Base-by-base conservation (phyloP, 129 eudicot species). In the Artemisia annua region DNA sequence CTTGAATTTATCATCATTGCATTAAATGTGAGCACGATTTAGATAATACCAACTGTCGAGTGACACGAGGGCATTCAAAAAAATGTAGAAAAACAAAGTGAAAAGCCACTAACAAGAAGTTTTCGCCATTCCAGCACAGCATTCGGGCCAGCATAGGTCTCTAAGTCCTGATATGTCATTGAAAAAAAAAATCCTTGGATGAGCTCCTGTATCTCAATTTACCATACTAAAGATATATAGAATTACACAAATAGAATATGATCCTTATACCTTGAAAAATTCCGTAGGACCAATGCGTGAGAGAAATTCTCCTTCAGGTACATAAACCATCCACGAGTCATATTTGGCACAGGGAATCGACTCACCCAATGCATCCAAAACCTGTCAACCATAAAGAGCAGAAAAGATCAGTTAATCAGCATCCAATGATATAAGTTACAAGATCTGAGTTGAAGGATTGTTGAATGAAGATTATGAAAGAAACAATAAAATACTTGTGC, bases 211-310 rank as follows among this genome's bases (percentile, higher is more conserved):
- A 26, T 48, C 32, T 58, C 60, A 44, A 11, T 61, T 48, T 57
- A 58, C 22, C 30, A 11, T 8, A 5, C 48, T 46, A 14, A 14
- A 20, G 24, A 32, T 44, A 8, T 54, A 44, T 13, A 60, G 22
- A 70, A 64, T 48, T 46, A 32, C 16, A 54, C 46, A 66, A 75
- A 20, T 14, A 68, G 15, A 67, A 26, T 4, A 51, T 1, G 14
- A 66, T 39, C n/a, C 28, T 32, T 50, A 35, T 61, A 92, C 98
- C 96, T 92, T 92, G 67, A 76, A 89, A 77, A 92, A 93, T 56
- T 93, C 98, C 1, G 96, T 87, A 64, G 98, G 98, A 48, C 98
- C 98, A 68, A 93, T 93, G 55, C 96, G 96, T 24, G 98, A 93
- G 62, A 93, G 82, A 76, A 93, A 93, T 64, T 93, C 97, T 16